Evolutionary conservation across 2,329 filamentous ascomycete species (phyloP).

Genomic region (Macrophomina phaseolina): DNA sequence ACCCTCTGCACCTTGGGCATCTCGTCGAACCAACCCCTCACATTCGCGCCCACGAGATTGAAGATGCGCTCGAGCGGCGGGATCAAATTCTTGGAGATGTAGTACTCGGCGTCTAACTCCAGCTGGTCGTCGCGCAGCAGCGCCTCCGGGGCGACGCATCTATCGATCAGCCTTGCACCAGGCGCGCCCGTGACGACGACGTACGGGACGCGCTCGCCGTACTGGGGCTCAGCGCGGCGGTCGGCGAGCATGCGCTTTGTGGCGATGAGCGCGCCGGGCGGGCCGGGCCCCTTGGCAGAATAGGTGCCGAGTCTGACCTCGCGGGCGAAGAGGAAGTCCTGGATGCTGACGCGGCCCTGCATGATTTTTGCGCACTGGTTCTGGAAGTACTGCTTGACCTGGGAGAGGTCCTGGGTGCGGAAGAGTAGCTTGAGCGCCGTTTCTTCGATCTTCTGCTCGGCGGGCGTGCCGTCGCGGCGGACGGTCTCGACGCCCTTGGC

Average conservation of each 20-base stretch:
- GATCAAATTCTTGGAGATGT: slow-evolving; percentile 94
- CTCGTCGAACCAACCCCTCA: slow-evolving; percentile 90
- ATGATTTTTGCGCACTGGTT: slow-evolving; percentile 91
- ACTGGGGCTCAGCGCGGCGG: slow-evolving; percentile 85
- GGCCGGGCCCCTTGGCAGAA: slow-evolving; percentile 76
- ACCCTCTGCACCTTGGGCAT: slow-evolving; percentile 91
- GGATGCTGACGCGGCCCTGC: slow-evolving; percentile 82
- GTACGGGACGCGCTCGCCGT: slow-evolving; percentile 93
- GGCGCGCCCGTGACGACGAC: slow-evolving; percentile 90
- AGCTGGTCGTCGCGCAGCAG: slow-evolving; percentile 77
- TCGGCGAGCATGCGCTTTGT: slow-evolving; percentile 86
- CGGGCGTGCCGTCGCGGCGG: slow-evolving; percentile 89
- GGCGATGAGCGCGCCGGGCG: slow-evolving; percentile 87
- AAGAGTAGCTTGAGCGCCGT: slow-evolving; percentile 89
- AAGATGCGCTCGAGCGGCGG: slow-evolving; percentile 96
- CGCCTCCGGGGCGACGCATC: slow-evolving; percentile 86
- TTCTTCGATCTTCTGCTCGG: slow-evolving; percentile 96
- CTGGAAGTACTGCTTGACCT: slow-evolving; percentile 90
- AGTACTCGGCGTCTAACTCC: slow-evolving; percentile 92
- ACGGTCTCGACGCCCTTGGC: slow-evolving; percentile 99
- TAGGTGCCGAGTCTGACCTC: slow-evolving; percentile 93
- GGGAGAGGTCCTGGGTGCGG: slow-evolving; percentile 83
- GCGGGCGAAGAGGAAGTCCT: slow-evolving; percentile 94
- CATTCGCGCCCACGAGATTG: slow-evolving; percentile 91
- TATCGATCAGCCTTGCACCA: slow-evolving; percentile 82